phyloP scores from a whole-genome alignment of 768 basidiomycete species.

The Tephrocybe sp. region DNA sequence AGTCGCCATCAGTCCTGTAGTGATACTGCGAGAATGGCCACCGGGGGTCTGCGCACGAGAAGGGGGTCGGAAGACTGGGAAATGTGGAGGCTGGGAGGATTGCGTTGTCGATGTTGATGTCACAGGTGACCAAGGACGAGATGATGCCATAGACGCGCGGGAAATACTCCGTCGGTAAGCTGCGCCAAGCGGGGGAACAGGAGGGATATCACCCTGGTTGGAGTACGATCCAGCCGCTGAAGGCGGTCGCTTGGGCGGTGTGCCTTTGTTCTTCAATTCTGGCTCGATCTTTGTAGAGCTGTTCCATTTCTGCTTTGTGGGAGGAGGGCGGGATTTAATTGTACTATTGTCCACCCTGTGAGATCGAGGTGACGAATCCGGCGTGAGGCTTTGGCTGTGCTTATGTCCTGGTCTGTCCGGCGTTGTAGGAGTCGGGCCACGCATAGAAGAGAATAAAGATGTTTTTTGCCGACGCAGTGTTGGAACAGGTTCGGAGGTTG shows the following conservation, averaged over 20 bases:
- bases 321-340: slow-evolving; percentile 32
- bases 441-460: slow-evolving; percentile 58
- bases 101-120: slow-evolving; percentile 71
- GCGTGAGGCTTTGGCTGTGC: slow-evolving; percentile 69
- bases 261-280: slow-evolving; percentile 50
- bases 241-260: slow-evolving; percentile 51
- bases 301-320: slow-evolving; percentile 67
- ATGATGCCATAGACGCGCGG: slow-evolving; percentile 74
- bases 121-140: slow-evolving; percentile 78
- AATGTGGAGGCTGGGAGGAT: slow-evolving; percentile 43
- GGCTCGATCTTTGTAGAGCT: slow-evolving; percentile 73
- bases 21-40: slow-evolving; percentile 27
- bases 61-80: slow-evolving; percentile 43
- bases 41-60: slow-evolving; percentile 67
- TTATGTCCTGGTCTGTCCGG: slow-evolving; percentile 65
- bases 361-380: slow-evolving; percentile 60
- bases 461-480: slow-evolving; percentile 56
- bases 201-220: slow-evolving; percentile 34
- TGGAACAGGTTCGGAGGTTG: slow-evolving; percentile 56
- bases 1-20: slow-evolving; percentile 37
- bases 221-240: slow-evolving; percentile 45
- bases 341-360: slow-evolving; percentile 41
- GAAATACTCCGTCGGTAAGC: slow-evolving; percentile 66
- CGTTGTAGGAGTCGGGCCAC: slow-evolving; percentile 48
- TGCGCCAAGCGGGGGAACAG: slow-evolving; percentile 48